Percentiles rank a stretch among this genome's conserved stretches.
Conservation (phyloP, 441 rosid genomes). For the Arabidopsis hybrid region DNA sequence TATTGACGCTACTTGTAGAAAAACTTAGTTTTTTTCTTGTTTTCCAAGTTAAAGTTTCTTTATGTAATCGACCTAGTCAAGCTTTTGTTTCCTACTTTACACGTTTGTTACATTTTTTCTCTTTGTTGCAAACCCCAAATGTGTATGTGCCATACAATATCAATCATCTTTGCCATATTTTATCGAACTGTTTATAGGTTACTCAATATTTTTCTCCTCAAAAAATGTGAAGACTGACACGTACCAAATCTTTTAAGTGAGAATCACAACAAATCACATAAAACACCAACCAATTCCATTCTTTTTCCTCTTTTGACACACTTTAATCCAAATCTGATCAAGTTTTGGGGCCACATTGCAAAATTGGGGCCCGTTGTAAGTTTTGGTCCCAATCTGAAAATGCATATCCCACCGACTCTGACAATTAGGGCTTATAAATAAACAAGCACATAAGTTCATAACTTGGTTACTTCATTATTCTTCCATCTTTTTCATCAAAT, state of each 20-base stretch:
- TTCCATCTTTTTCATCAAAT: background rate
- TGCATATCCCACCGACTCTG: background rate
- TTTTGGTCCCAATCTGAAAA: background rate
- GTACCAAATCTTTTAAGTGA: no score
- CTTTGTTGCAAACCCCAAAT: no score
- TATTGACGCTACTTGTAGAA: slow-evolving; percentile 27
- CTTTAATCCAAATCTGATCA: background rate
- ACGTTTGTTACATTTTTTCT: background rate
- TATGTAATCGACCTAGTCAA: no score
- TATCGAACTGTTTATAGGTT: no score
- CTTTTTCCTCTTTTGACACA: no score
- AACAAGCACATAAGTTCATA: background rate
- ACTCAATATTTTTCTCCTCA: no score
- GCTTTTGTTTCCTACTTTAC: background rate
- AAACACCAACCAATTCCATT: no score
- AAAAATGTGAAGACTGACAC: no score
- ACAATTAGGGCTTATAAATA: background rate
- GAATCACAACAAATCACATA: no score
- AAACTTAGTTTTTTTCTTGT: background rate
- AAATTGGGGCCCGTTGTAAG: background rate
- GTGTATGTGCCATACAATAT: no score
- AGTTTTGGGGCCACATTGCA: background rate
- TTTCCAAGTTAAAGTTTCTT: background rate
- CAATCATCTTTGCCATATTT: no score
- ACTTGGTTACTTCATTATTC: background rate